These are phyloP conservation scores for Kazachstania kunashirensis DNA, from an alignment of 805 yeast genomes.

Conservation along the genomic window DNA sequence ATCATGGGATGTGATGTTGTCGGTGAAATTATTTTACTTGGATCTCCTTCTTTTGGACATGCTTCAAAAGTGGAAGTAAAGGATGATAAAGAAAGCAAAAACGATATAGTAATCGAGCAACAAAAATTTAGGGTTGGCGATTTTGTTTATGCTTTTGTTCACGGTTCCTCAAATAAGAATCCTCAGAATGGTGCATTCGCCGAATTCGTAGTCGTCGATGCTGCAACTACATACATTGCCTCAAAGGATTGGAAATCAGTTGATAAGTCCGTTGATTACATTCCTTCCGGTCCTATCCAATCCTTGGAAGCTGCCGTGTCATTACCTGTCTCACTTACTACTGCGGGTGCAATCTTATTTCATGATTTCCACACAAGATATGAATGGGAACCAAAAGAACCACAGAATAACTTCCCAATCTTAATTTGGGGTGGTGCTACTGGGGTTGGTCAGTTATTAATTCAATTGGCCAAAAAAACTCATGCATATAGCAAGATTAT, in stretches of 20 bases:
- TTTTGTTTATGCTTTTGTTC: slow-evolving; percentile 41
- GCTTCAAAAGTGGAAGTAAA: not conserved
- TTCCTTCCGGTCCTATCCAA: slow-evolving; percentile 28
- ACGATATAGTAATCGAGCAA: slow-evolving; percentile 2
- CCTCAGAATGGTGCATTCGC: slow-evolving; percentile 50
- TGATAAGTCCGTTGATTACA: slow-evolving; percentile 2
- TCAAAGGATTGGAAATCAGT: slow-evolving; percentile 12
- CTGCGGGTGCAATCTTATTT: slow-evolving; percentile 36
- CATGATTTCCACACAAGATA: slow-evolving; percentile 18
- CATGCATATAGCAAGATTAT: slow-evolving; percentile 35
- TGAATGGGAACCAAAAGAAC: slow-evolving; percentile 18
- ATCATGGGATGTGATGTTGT: slow-evolving; percentile 53
- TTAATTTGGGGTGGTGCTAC: slow-evolving; percentile 65
- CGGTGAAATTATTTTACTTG: slow-evolving; percentile 46
- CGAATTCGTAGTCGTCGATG: slow-evolving; percentile 39
- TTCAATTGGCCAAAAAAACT: slow-evolving; percentile 46
- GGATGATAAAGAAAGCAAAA: not conserved
- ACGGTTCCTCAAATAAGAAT: slow-evolving; percentile 38
- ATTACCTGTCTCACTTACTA: slow-evolving; percentile 42
- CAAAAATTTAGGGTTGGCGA: slow-evolving; percentile 41
- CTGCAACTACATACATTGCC: slow-evolving; percentile 15
- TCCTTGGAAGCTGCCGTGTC: slow-evolving; percentile 59
- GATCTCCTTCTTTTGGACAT: slow-evolving; percentile 29
- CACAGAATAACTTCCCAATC: slow-evolving; percentile 33
- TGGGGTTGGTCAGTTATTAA: slow-evolving; percentile 46